Base-by-base conservation (phyloP, 1,139 yeast species). In the Hyphopichia khmerensis region DNA sequence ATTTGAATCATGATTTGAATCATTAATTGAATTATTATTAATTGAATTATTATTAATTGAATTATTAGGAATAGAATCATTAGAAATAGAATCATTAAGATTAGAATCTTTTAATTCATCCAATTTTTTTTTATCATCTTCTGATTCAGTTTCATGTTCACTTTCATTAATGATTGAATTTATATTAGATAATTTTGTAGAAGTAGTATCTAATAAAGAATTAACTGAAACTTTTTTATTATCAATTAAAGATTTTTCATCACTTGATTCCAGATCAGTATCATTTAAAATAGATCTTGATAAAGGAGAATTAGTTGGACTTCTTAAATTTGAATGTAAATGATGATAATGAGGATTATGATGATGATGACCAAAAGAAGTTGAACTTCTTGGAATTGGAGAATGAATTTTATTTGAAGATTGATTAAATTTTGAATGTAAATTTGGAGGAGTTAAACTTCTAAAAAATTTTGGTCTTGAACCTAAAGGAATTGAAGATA, bases 141-240 rank as follows among this genome's bases (percentile, higher is more conserved):
- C 33, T 7, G 27, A 16, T 10, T 43, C 40, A 19, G 37, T 24
- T 29, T 39, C 37, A 31, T 36, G 39, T 10, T 36, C 50, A n/a
- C 40, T 34, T 15, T 45, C 49, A 35, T 44, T 43, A 26, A 48
- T 45, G 18, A 40, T 43, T 6, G 44, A 42, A 18, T 42, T 50
- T 38, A 52, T 46, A 21, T 21, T 21, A 5, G 24, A 21, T 21
- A 21, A 21, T 21, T 21, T 21, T 32, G 52, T 49, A 13, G 44
- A 35, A 31, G 36, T 40, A 35, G 43, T 52, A 34, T 40, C 40
- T 39, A 68, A 55, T 40, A 68, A 52, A 16, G 70, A 65, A 31
- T 56, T 58, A 13, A 68, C 69, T 24, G 67, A 59, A 2, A 68
- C 70, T 41, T 64, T 65, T 49, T 51, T 24, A 18, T 33, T 9